Conservation (phyloP, 2,329 filamentous ascomycete genomes). For the Coniochaeta sp. region DNA sequence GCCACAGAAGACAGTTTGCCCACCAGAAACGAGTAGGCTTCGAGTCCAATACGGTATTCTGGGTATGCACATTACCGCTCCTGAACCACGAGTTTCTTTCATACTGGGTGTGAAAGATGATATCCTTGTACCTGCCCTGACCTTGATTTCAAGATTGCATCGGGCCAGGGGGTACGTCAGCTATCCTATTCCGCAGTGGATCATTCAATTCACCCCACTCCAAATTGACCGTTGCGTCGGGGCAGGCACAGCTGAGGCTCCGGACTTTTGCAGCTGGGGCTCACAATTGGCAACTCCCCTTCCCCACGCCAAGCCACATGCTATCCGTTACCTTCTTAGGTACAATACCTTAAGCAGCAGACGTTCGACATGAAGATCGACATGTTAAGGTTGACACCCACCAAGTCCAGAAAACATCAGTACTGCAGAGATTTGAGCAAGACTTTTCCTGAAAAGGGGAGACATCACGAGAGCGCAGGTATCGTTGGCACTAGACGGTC, state of each 20-base stretch:
- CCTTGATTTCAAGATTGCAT: background rate
- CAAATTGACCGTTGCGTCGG: background rate
- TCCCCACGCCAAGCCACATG: background rate
- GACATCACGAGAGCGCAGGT: background rate
- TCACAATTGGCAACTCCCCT: background rate
- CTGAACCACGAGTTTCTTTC: no score
- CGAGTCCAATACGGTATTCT: no score
- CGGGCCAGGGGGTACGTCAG: background rate
- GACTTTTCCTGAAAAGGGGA: background rate
- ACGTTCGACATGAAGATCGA: background rate
- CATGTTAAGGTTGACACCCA: background rate
- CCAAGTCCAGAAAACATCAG: background rate
- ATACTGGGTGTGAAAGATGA: no score
- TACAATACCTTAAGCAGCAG: background rate
- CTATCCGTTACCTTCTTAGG: no score
- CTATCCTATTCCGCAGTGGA: background rate
- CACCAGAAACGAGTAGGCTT: no score
- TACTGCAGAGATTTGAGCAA: background rate
- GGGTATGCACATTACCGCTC: no score
- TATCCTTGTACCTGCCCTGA: background rate
- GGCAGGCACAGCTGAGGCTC: background rate
- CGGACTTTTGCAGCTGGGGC: background rate
- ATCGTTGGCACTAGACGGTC: background rate
- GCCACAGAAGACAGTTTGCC: no score
- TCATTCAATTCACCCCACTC: background rate